Base-by-base conservation (phyloP, 306 rosid species). In the Cyclanthera cordifolia region DNA sequence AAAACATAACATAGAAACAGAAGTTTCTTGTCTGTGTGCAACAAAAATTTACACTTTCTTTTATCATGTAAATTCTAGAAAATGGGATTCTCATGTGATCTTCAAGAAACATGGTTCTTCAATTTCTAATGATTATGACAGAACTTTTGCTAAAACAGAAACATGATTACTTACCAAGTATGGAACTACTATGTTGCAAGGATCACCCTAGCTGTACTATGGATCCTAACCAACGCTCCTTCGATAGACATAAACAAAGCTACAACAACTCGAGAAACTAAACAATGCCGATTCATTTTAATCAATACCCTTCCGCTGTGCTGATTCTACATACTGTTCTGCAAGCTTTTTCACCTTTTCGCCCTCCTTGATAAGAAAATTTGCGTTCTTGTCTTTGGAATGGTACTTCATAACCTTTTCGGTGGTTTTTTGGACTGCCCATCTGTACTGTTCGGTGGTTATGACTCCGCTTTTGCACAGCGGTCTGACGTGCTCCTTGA, bases 301-400 rank as follows among this genome's bases (percentile, higher is more conserved):
- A 58, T 87, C 85, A 52, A 72, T 79, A 71, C 76, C 83, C 77
- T 86, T 85, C 71, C 88, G 85, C 71, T 79, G 95, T 69, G 90
- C 88, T 45, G 99, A 53, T 83, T 94, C 96, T 19, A 80, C 84
- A 52, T 94, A 94, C 85, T 90, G 91, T 85, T 83, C 95, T 0
- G 97, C 95, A 4, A 94, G 99, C 79, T 88, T 94, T 87, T 88
- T 94, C 80, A 94, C 96, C 85, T 94, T 94, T 78, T 94, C 97
- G 6, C 97, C 99, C 79, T 94, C 99, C 82, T 94, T 94, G 17
- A 94, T 85, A 64, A 94, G 94, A 75, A 94, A 94, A 80, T 80
- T 85, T 49, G 99, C 97, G 66, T 84, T 90, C 85, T 83, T 94
- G 77, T 95, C 85, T 73, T 88, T 88, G 74, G 67, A 72, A 66